Percentiles rank a stretch among this genome's conserved stretches.
These are phyloP conservation scores for Fusarium kyushuense DNA, from an alignment of 2,329 filamentous ascomycete genomes.

Conservation along the genomic window DNA sequence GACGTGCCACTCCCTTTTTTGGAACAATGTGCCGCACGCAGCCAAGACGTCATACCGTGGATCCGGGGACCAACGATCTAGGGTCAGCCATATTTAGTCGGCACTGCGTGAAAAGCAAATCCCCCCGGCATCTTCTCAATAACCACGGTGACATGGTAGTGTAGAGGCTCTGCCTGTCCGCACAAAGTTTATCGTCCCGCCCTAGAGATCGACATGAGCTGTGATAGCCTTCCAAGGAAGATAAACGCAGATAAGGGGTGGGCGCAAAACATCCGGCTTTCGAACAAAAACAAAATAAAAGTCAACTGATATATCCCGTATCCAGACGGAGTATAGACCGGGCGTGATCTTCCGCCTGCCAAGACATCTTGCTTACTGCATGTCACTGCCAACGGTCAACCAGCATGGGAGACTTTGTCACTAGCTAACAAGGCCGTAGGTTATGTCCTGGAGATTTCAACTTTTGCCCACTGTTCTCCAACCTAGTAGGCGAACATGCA, in stretches of 20 bases:
- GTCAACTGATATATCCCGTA: slow-evolving; percentile 17
- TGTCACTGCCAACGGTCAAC: slow-evolving; percentile 24
- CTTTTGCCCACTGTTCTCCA: slow-evolving; percentile 38
- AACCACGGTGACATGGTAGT: slow-evolving; percentile 17
- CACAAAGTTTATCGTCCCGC: slow-evolving; percentile 44
- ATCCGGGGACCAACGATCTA: slow-evolving; percentile 43
- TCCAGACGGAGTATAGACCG: neutral
- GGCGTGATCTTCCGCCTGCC: neutral
- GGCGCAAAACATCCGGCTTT: slow-evolving; percentile 25
- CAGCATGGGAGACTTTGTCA: slow-evolving; percentile 29
- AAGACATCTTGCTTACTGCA: neutral
- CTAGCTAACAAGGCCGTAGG: slow-evolving; percentile 20
- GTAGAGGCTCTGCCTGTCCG: slow-evolving; percentile 28
- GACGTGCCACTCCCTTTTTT: slow-evolving; percentile 43
- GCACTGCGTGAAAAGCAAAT: slow-evolving; percentile 49
- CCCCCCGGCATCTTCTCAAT: slow-evolving; percentile 32
- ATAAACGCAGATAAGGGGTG: slow-evolving; percentile 37
- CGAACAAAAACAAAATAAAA: neutral
- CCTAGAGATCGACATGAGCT: slow-evolving; percentile 43
- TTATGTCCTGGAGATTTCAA: slow-evolving; percentile 32
- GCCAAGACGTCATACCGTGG: slow-evolving; percentile 49
- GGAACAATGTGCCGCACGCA: slow-evolving; percentile 46
- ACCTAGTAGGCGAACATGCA: slow-evolving; percentile 43
- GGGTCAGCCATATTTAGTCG: slow-evolving; percentile 32
- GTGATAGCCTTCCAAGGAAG: slow-evolving; percentile 28